Conservation (phyloP, 2,329 filamentous ascomycete species). For the Endothia cerciana region DNA sequence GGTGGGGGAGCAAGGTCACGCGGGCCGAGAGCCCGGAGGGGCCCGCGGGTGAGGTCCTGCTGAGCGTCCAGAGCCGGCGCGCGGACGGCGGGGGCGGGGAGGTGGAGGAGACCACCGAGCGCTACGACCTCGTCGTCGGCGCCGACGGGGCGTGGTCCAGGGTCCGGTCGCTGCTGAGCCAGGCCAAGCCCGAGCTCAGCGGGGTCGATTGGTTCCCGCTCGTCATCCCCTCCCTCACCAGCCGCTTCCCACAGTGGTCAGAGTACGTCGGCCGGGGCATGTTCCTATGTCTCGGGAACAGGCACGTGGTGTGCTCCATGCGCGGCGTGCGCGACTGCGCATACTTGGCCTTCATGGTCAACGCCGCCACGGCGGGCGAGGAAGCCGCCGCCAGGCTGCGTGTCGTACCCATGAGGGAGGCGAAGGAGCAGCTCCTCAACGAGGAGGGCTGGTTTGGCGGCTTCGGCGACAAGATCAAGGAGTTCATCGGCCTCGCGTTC, state of each 20-base stretch:
- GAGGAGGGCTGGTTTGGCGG: conserved; percentile 32
- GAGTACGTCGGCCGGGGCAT: conserved; percentile 45
- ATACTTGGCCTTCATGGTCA: conserved; percentile 38
- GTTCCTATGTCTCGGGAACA: conserved; percentile 40
- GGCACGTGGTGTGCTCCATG: conserved; percentile 41
- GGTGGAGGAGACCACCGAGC: conserved; percentile 32
- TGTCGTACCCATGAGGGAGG: conserved; percentile 19
- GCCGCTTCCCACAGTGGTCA: conserved; percentile 43
- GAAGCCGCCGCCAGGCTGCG: conserved; percentile 25
- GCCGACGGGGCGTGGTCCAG: conserved; percentile 47
- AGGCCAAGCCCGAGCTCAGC: conserved; percentile 43
- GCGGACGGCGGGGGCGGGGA: neutral
- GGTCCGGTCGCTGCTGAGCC: conserved; percentile 42
- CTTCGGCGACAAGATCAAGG: conserved; percentile 36
- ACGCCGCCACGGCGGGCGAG: conserved; percentile 34
- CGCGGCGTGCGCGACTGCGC: conserved; percentile 37
- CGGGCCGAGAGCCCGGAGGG: conserved; percentile 12
- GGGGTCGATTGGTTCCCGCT: conserved; percentile 45
- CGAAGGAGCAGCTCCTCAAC: conserved; percentile 33
- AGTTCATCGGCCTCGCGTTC: conserved; percentile 37
- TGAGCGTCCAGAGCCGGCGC: conserved; percentile 22
- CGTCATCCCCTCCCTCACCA: conserved; percentile 40
- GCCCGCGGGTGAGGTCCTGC: conserved; percentile 13
- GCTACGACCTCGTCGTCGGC: conserved; percentile 45
- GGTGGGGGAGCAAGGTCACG: conserved; percentile 44